A percentile compares a stretch with the other conserved stretches of the same genome.
Evolutionary conservation across 768 basidiomycete genomes (phyloP).

Genomic region (Rhodotorula sphaerocarpa): DNA sequence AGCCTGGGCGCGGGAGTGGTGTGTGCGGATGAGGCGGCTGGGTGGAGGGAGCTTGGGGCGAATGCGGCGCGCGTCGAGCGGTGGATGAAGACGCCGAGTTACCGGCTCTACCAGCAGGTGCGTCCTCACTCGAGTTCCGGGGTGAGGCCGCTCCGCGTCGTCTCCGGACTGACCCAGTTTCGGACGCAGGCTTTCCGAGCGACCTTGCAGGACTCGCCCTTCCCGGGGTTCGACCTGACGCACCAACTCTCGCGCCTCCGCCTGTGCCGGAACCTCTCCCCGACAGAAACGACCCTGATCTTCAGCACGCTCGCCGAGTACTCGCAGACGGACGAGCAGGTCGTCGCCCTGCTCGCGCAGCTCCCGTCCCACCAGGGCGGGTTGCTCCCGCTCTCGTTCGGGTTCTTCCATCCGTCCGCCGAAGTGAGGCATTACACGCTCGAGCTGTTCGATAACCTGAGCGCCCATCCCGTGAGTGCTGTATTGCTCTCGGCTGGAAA

Average conservation of each 20-base stretch:
- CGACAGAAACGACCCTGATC: slow-evolving; percentile 66
- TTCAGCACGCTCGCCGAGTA: slow-evolving; percentile 64
- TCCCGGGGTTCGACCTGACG: slow-evolving; percentile 71
- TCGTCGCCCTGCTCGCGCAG: slow-evolving; percentile 74
- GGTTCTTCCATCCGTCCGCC: slow-evolving; percentile 80
- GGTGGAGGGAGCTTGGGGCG: slow-evolving; percentile 58
- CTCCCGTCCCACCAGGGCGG: slow-evolving; percentile 71
- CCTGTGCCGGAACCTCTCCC: slow-evolving; percentile 60
- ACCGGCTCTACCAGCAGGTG: slow-evolving; percentile 64
- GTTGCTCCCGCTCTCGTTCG: slow-evolving; percentile 73
- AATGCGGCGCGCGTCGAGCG: slow-evolving; percentile 84
- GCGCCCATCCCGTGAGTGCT: slow-evolving; percentile 61
- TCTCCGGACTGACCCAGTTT: background rate
- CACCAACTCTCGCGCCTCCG: slow-evolving; percentile 81
- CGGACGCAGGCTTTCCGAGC: slow-evolving; percentile 47
- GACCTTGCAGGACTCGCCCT: slow-evolving; percentile 51
- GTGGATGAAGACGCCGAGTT: slow-evolving; percentile 77
- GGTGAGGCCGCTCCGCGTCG: background rate
- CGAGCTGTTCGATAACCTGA: slow-evolving; percentile 71
- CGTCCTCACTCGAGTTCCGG: slow-evolving; percentile 33
- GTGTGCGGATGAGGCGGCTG: slow-evolving; percentile 62
- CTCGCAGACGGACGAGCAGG: slow-evolving; percentile 74
- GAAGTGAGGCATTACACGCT: slow-evolving; percentile 68
- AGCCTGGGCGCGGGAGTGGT: slow-evolving; percentile 70
- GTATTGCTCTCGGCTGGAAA: too few species aligned